These are phyloP conservation scores for Fusarium heterosporum DNA, from an alignment of 2,329 filamentous ascomycete genomes.

Conservation along the genomic window DNA sequence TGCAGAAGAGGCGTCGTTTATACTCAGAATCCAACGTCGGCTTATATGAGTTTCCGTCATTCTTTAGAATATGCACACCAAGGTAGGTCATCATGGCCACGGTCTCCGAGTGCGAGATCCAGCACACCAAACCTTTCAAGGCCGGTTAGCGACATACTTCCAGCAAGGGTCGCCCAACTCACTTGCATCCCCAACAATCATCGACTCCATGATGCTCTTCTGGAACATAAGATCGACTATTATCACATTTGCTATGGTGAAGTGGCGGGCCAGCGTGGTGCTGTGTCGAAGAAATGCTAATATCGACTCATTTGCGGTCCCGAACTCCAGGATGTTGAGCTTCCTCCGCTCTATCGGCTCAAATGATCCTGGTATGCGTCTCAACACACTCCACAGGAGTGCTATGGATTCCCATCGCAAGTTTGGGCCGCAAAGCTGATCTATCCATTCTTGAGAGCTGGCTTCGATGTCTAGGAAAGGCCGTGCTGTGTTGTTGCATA, in stretches of 20 bases:
- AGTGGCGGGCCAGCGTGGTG: not conserved
- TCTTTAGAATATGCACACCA: not conserved
- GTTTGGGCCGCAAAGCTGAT: slow-evolving; percentile 8
- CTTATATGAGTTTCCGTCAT: not conserved
- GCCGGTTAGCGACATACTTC: accelerated
- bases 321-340: not conserved
- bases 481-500: not conserved
- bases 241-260: not conserved
- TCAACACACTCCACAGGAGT: slow-evolving; percentile 12
- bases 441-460: slow-evolving; percentile 2
- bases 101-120: not conserved
- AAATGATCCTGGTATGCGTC: not conserved
- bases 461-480: not conserved
- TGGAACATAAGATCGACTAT: slow-evolving; percentile 14
- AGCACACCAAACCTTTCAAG: not conserved
- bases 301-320: not conserved
- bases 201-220: slow-evolving; percentile 5
- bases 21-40: not conserved
- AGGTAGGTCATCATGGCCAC: slow-evolving; percentile 18
- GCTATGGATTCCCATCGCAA: slow-evolving; percentile 8
- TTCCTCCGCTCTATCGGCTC: not conserved
- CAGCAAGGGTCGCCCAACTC: accelerated
- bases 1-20: not conserved
- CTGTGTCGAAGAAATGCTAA: not conserved
- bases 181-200: slow-evolving; percentile 13